Base-by-base conservation (phyloP, 2,329 filamentous ascomycete genomes). In the Shiraia sp. region DNA sequence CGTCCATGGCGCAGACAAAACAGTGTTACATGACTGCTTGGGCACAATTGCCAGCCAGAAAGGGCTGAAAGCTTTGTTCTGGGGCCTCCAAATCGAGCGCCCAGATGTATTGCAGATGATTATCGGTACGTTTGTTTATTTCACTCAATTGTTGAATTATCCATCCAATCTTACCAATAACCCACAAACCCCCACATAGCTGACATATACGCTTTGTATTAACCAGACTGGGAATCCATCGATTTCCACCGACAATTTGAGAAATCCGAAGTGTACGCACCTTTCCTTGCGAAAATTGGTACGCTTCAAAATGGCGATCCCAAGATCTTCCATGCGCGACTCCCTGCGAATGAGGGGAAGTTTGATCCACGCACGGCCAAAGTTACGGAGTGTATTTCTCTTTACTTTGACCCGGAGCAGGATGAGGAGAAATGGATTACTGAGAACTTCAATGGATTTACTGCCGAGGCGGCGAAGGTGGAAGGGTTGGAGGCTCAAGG, bases 341-440 rank as follows among this genome's bases (percentile, higher is more conserved):
- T 75, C 33, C 49, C 58, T 2, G 26, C 48, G 2, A 27, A 22
- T 22, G 19, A 22, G 19, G 19, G 37, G 7, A n/a, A n/a, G n/a
- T n/a, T 54, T 8, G 23, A 39, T 2, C 22, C 66, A 65, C 26
- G 51, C 60, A 13, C 66, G 69, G 70, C 71, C 2, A 75, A 77
- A 2, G 65, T 78, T 2, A 79, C 77, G 1, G 79, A 81, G 53
- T 59, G 79, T 22, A 63, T 71, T 8, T 66, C 65, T 0, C 64
- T 77, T 24, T 72, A 73, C 48, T 76, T 79, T 46, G 58, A 69
- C 0, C 59, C 59, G 22, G 53, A 27, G 2, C 40, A 68, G 4
- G 61, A 66, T 8, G 34, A 40, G 2, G 19, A 34, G 3, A 26
- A 68, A 12, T 64, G 51, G 35, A 53, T 65, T 32, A 48, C 45